Conservation (phyloP, 805 yeast species). For the Candida fluviatilis region DNA sequence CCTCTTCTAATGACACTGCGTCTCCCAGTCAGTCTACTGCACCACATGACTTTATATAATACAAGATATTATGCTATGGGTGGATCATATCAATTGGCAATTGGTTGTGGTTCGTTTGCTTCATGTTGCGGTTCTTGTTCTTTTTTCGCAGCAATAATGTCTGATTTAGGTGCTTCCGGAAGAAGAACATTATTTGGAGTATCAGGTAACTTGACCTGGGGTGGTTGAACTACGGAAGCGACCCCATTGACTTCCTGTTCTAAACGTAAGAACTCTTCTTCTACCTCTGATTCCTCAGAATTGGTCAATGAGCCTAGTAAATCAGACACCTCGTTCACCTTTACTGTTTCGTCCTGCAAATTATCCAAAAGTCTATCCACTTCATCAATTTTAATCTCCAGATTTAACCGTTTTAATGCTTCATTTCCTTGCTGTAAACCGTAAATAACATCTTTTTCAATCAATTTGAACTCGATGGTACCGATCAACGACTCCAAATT, state of each 20-base stretch:
- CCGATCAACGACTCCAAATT: conserved; percentile 75
- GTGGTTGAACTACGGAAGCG: not conserved
- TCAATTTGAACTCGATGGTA: conserved; percentile 81
- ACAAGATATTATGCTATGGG: no score
- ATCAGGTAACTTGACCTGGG: conserved; percentile 13
- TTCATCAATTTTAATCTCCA: conserved; percentile 70
- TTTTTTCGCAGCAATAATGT: conserved; percentile 19
- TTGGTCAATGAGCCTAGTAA: conserved; percentile 44
- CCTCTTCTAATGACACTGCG: no score
- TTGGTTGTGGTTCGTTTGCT: conserved; percentile 11
- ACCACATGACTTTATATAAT: no score
- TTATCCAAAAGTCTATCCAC: conserved; percentile 85
- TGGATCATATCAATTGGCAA: conserved; percentile 15
- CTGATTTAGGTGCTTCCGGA: conserved; percentile 20
- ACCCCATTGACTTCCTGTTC: conserved; percentile 40
- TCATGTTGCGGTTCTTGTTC: conserved; percentile 14
- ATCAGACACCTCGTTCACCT: conserved; percentile 70
- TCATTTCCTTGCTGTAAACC: conserved; percentile 81
- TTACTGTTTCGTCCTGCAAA: conserved; percentile 71
- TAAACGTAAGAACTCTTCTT: conserved; percentile 53
- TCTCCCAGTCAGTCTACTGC: no score
- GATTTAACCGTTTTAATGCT: conserved; percentile 70
- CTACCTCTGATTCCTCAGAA: conserved; percentile 58
- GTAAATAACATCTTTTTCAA: conserved; percentile 78
- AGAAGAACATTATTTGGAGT: conserved; percentile 6